Evolutionary conservation across 139 green algal genomes (phyloP).

Genomic region (Tetratostichococcus sp.): DNA sequence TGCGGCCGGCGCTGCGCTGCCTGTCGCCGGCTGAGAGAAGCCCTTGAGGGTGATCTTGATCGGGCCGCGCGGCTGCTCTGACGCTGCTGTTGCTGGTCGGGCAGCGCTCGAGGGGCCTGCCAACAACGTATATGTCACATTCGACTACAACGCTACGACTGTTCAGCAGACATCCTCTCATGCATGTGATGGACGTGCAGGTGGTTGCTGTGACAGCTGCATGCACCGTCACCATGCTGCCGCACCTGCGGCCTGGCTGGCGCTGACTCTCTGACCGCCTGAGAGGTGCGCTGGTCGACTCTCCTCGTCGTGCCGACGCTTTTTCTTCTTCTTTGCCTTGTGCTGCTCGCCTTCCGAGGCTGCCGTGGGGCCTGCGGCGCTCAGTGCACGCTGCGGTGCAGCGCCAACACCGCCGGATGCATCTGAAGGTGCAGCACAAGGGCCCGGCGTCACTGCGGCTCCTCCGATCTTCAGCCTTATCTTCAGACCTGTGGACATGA

Average conservation of each 20-base stretch:
- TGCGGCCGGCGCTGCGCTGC: too few species aligned
- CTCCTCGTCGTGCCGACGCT: neutral
- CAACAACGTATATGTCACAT: neutral
- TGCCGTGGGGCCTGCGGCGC: too few species aligned
- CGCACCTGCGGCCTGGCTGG: too few species aligned
- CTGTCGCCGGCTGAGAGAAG: neutral
- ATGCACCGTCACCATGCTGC: too few species aligned
- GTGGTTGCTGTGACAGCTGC: too few species aligned
- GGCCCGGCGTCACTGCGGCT: neutral
- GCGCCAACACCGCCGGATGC: neutral
- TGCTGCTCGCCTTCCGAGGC: neutral
- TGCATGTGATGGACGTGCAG: too few species aligned
- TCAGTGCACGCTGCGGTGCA: too few species aligned
- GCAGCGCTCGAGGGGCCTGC: neutral
- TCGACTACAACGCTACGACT: too few species aligned
- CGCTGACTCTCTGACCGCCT: too few species aligned
- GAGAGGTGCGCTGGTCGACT: neutral
- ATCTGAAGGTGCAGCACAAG: neutral
- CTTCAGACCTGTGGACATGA: neutral
- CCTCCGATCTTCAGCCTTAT: neutral
- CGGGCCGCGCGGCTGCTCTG: neutral
- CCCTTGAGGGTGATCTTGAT: neutral
- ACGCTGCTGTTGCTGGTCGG: neutral
- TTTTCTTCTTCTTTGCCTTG: neutral
- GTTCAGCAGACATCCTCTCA: too few species aligned